Evolutionary conservation across 2,329 filamentous ascomycete species (phyloP).

Genomic region (Cadophora gregata): DNA sequence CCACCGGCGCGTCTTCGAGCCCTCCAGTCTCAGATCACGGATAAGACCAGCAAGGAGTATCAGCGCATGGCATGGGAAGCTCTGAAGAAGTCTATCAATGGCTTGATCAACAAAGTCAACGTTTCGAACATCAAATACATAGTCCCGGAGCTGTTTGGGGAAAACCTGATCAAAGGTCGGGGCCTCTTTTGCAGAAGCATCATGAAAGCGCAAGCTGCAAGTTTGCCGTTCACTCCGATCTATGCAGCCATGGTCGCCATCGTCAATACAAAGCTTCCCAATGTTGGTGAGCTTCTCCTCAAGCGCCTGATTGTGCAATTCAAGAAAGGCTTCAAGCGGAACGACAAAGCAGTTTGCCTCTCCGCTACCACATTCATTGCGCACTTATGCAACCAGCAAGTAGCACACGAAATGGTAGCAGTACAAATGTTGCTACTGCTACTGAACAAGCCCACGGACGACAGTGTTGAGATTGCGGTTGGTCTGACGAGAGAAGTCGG

Average conservation of each 20-base stretch:
- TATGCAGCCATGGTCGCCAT: constrained; percentile 96
- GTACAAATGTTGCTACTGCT: constrained; percentile 93
- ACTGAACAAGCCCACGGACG: constrained; percentile 93
- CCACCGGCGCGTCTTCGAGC: constrained; percentile 89
- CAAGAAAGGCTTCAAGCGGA: constrained; percentile 92
- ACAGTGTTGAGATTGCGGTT: constrained; percentile 97
- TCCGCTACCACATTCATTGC: constrained; percentile 94
- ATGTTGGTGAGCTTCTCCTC: constrained; percentile 89
- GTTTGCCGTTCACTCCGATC: constrained; percentile 93
- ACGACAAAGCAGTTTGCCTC: constrained; percentile 95
- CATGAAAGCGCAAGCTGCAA: constrained; percentile 97
- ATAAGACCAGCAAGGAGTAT: constrained; percentile 95
- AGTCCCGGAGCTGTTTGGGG: constrained; percentile 91
- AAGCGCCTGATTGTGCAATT: constrained; percentile 90
- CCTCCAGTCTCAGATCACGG: constrained; percentile 94
- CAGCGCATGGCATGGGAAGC: constrained; percentile 99
- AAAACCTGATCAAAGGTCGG: constrained; percentile 90
- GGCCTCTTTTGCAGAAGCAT: constrained; percentile 95
- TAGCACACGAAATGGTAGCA: constrained; percentile 90
- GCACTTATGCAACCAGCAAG: constrained; percentile 94
- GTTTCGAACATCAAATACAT: constrained; percentile 98
- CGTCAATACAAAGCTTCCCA: constrained; percentile 95
- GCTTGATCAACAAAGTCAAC: constrained; percentile 99
- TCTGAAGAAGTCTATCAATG: constrained; percentile 98
- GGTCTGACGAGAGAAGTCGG: constrained; percentile 92